These are phyloP conservation scores for Diaporthe australafricana DNA, from an alignment of 2,329 filamentous ascomycete species.

Conservation along the genomic window DNA sequence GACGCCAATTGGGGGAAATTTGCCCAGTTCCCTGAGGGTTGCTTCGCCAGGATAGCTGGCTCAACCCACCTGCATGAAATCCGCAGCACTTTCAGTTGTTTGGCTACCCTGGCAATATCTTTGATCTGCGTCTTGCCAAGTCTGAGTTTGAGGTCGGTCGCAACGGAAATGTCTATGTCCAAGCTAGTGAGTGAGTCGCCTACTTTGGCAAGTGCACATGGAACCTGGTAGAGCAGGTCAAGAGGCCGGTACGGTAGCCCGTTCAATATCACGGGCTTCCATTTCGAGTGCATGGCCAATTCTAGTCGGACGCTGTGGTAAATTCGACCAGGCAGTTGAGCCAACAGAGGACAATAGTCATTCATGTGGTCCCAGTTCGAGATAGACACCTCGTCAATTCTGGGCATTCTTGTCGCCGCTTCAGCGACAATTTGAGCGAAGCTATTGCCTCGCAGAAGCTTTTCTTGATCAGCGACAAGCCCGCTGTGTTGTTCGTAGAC, in stretches of 20 bases:
- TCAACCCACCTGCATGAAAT: accelerated
- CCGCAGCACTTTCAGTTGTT: not conserved
- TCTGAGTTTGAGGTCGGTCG: not conserved
- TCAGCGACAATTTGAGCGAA: not conserved
- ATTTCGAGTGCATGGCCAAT: accelerated
- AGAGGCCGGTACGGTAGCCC: accelerated
- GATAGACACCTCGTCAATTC: not conserved
- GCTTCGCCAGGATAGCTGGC: too few species aligned
- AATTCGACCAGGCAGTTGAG: not conserved
- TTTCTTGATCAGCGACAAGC: not conserved
- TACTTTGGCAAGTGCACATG: not conserved
- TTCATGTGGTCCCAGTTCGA: too few species aligned
- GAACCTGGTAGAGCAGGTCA: not conserved
- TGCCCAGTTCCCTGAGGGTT: accelerated
- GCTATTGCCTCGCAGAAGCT: not conserved
- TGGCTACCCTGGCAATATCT: not conserved
- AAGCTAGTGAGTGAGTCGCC: not conserved
- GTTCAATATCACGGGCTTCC: not conserved
- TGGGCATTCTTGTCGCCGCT: not conserved
- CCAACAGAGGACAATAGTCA: accelerated
- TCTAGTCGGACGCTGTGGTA: accelerated
- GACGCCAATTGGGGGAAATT: not conserved
- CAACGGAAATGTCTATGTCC: accelerated
- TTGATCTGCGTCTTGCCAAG: not conserved
- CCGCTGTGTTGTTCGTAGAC: accelerated